Base-by-base conservation (phyloP, 768 basidiomycete species). In the Tylopilus balloui region DNA sequence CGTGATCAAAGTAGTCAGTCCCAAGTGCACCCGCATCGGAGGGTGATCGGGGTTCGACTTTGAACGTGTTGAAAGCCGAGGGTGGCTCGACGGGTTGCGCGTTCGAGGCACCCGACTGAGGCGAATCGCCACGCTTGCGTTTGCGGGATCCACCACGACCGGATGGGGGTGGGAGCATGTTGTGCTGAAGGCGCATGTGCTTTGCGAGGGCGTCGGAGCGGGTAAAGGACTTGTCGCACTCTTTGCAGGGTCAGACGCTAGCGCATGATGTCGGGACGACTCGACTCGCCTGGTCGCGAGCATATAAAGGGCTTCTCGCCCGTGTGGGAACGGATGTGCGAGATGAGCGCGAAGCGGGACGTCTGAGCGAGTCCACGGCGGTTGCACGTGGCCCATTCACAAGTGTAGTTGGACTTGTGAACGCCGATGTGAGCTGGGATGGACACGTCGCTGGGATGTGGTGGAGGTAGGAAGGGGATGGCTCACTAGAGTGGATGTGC, bases 251-350 rank as follows among this genome's bases (percentile, higher is more conserved):
- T 58, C 20, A 47, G 35, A 21, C 24, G n/a, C 17, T 20, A 7
- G 31, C 37, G 24, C 31, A 38, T 14, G 41, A 25, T 24, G n/a
- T 17, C 45, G 25, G 13, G 20, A 31, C 39, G n/a, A 7, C 11
- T 20, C 31, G 32, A 65, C 83, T 57, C 51, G 88, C 92, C 92
- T 62, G 89, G 83, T 50, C 80, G 73, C 11, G 81, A 69, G 63
- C 93, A 97, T 20, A 78, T 83, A 62, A 92, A 96, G 0, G 92
- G 93, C 60, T 92, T 92, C 69, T 97, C 93, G 45, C 93, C 93
- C 0, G 93, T 95, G 64, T 97, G 93, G 11, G 87, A 89, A 27
- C 93, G 81, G 41, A 92, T 80, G 64, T 97, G 93, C 4, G 90
- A 89, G 48, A 93, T 83, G 40, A 97, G 79, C 6, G 92, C 90